Evolutionary conservation across 345 rosid species (phyloP).

Genomic region (Salix brachista): DNA sequence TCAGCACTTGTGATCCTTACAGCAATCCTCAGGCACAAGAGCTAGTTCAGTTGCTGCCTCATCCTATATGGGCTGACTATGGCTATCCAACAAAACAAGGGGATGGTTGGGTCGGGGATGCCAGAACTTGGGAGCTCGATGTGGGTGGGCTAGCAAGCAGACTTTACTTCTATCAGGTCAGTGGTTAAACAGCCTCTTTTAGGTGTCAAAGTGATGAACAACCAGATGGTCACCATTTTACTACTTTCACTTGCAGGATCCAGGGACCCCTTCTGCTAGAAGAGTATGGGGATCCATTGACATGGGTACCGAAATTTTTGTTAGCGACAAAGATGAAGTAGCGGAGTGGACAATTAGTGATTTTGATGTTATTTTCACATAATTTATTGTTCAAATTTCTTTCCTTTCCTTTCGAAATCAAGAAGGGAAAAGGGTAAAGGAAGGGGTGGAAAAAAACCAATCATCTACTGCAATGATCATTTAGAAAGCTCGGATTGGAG

Average conservation of each 20-base stretch:
- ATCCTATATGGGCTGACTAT: constrained; percentile 32
- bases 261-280: constrained; percentile 27
- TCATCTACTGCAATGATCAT: background rate
- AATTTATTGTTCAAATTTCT: background rate
- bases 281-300: constrained; percentile 32
- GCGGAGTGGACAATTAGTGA: constrained; percentile 29
- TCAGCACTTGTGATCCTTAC: constrained; percentile 30
- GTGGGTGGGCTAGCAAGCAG: constrained; percentile 27
- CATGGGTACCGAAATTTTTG: constrained; percentile 30
- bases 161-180: constrained; percentile 30
- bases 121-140: constrained; percentile 31
- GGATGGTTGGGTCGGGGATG: constrained; percentile 30
- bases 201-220: background rate
- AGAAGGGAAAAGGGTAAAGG: background rate
- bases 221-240: background rate
- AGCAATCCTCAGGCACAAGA: constrained; percentile 36
- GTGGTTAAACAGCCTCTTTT: background rate
- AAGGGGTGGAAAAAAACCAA: background rate
- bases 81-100: constrained; percentile 33
- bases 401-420: background rate
- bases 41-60: constrained; percentile 33
- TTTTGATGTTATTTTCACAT: constrained; percentile 26
- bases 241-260: constrained; percentile 20
- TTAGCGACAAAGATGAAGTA: constrained; percentile 21
- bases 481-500: background rate